Base-by-base conservation (phyloP, 192 early-diverging fungal species). In the Coemansia sp. region DNA sequence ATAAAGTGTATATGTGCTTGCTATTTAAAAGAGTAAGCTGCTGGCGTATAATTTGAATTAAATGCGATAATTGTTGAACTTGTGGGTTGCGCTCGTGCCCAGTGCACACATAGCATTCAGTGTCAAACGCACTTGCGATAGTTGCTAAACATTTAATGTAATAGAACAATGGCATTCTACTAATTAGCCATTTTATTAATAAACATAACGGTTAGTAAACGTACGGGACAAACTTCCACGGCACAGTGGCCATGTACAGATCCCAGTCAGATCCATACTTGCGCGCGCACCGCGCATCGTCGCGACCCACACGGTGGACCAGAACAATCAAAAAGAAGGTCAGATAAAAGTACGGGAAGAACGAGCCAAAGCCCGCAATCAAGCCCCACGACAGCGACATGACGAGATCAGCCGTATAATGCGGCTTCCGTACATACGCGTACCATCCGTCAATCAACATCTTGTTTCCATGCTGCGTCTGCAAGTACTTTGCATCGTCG, bases 201-300 rank as follows among this genome's bases (percentile, higher is more conserved):
- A 2, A n/a, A 20, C 8, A 49, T n/a, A 10, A 2, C 12, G 29
- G 8, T 82, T 71, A 91, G 65, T 78, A 90, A 48, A 92, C 65
- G 53, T 83, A 84, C 39, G 96, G 96, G 56, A 98, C 84, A 68
- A 98, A 92, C 57, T 88, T 86, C 75, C 88, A 95, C 23, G 86
- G 88, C 0, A 98, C 96, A 23, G 85, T 80, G 20, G 81, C 71
- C 66, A 89, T 88, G 80, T 98, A 98, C 69, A 81, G 78, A 50
- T 94, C 88, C 96, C 96, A 98, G 71, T 96, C 94, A 50, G 87
- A 84, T 58, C 92, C 92, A 82, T 98, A 98, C 83, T 98, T 98
- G 43, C 81, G 78, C 22, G 82, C 77, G 81, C 96, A 98, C 68
- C 90, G 90, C 62, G 88, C 84, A 54, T 96, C 93, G 66, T 97